These are phyloP conservation scores for Paraconiothyrium brasiliense DNA, from an alignment of 2,329 filamentous ascomycete genomes.

Conservation along the genomic window DNA sequence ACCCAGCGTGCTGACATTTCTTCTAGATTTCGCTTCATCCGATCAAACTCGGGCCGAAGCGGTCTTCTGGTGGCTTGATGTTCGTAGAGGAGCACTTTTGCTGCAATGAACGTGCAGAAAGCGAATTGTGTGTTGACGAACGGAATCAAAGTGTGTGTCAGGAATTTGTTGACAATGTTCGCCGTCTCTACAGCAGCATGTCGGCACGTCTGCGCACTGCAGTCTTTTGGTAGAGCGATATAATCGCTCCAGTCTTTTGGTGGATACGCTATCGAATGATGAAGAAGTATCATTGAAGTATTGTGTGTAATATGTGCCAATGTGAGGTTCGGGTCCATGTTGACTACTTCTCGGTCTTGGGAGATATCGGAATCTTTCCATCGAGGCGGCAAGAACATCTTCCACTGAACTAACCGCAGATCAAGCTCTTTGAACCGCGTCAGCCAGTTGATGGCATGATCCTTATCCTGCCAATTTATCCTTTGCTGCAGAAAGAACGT, in stretches of 20 bases:
- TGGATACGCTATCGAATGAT: conserved; percentile 44
- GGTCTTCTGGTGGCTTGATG: conserved; percentile 30
- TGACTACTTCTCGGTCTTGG: conserved; percentile 33
- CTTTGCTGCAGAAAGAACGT: conserved; percentile 46
- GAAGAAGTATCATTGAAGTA: conserved; percentile 47
- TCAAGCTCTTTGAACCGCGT: conserved; percentile 48
- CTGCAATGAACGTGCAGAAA: conserved; percentile 45
- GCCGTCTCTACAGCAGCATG: conserved; percentile 44
- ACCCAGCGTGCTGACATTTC: conserved; percentile 43
- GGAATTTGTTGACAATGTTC: conserved; percentile 46
- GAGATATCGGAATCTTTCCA: conserved; percentile 49
- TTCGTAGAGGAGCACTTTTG: conserved; percentile 43
- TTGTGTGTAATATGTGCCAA: conserved; percentile 48
- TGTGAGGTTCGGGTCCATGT: conserved; percentile 48
- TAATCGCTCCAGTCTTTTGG: conserved; percentile 42
- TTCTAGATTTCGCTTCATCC: conserved; percentile 34
- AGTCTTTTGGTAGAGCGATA: conserved; percentile 44
- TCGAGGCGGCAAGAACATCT: conserved; percentile 43
- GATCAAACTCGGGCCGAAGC: conserved; percentile 37
- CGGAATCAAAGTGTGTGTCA: conserved; percentile 37
- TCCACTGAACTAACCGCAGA: conserved; percentile 46
- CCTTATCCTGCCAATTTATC: conserved; percentile 47
- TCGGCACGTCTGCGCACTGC: conserved; percentile 45
- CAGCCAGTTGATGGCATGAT: conserved; percentile 46
- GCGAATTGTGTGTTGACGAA: conserved; percentile 48